These are phyloP conservation scores for Daedaleopsis sinensis DNA, from an alignment of 768 basidiomycete genomes.

Conservation along the genomic window DNA sequence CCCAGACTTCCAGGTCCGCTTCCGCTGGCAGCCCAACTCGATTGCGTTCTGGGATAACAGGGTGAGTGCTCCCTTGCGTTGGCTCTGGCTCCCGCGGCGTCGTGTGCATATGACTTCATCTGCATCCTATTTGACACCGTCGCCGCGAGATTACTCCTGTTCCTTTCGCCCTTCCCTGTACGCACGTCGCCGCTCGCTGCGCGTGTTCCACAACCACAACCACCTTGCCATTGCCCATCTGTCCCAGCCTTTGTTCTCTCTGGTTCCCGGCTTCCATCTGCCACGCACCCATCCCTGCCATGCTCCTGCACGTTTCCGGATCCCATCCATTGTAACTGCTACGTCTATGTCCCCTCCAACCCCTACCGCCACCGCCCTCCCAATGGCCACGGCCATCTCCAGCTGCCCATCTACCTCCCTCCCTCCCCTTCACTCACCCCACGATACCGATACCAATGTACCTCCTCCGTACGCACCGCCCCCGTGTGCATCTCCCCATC, in stretches of 20 bases:
- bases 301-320: background rate
- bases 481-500: background rate
- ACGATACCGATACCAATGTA: too few species aligned
- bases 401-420: background rate
- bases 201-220: background rate
- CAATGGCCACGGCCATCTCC: too few species aligned
- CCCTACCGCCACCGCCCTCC: too few species aligned
- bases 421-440: background rate
- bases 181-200: background rate
- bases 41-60: slow-evolving; percentile 90
- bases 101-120: background rate
- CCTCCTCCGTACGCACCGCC: background rate
- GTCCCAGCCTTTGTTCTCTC: background rate
- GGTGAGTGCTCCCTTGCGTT: slow-evolving; percentile 40
- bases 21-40: slow-evolving; percentile 76
- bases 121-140: background rate
- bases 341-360: background rate
- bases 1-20: slow-evolving; percentile 74
- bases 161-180: background rate
- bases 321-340: background rate
- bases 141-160: slow-evolving; percentile 1
- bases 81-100: background rate
- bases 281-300: background rate
- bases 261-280: background rate
- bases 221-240: too few species aligned